Evolutionary conservation across 2,329 filamentous ascomycete genomes (phyloP).

Genomic region (Penicillium sclerotigenum): DNA sequence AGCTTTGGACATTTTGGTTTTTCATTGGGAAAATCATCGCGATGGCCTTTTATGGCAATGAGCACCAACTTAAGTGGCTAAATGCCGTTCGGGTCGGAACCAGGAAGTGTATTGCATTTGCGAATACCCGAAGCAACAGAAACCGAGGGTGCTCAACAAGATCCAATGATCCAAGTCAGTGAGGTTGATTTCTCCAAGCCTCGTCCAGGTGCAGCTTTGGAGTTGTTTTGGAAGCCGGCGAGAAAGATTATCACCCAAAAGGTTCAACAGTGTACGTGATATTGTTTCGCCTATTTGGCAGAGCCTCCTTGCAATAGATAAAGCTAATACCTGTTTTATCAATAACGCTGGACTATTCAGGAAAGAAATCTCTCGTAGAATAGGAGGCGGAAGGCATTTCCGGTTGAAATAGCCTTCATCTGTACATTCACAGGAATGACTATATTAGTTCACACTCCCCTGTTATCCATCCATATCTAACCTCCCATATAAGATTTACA

Average conservation of each 20-base stretch:
- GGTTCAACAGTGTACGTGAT: neutral
- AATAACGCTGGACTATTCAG: neutral
- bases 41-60: too few species aligned
- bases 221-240: neutral
- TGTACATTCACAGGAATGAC: neutral
- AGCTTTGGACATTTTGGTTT: too few species aligned
- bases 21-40: too few species aligned
- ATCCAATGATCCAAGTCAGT: neutral
- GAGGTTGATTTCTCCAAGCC: neutral
- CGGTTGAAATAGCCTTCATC: neutral
- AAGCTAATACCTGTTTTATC: too few species aligned
- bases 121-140: neutral
- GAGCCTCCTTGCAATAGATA: too few species aligned
- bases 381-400: neutral
- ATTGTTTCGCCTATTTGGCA: too few species aligned
- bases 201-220: neutral
- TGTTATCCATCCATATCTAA: neutral
- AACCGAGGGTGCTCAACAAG: neutral
- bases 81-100: neutral
- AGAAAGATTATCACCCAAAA: neutral
- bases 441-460: neutral
- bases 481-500: too few species aligned
- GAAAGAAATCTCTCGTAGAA: neutral
- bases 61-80: neutral
- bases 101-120: neutral